A percentile compares a stretch with the other conserved stretches of the same genome.
Evolutionary conservation across 1,139 yeast species (phyloP).

Genomic region (Hemisphaericaspora xylofermentans): DNA sequence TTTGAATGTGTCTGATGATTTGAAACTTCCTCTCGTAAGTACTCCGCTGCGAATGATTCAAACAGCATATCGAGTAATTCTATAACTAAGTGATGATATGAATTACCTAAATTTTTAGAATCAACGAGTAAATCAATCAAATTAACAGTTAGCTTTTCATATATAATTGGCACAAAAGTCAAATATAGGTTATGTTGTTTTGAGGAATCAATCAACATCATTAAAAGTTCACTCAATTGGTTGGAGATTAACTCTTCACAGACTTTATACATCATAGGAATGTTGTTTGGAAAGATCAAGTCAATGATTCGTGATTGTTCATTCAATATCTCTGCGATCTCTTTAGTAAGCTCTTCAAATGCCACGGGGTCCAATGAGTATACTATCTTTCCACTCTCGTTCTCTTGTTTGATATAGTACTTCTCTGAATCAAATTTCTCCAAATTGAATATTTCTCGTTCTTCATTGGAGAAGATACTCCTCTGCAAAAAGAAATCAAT

Average conservation of each 20-base stretch:
- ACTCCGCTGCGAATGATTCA: slow-evolving; percentile 49
- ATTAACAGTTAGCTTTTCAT: slow-evolving; percentile 25
- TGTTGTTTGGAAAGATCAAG: slow-evolving; percentile 36
- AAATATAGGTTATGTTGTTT: slow-evolving; percentile 29
- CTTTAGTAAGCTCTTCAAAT: slow-evolving; percentile 25
- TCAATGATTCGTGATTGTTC: slow-evolving; percentile 38
- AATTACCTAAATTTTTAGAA: slow-evolving; percentile 35
- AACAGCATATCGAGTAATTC: slow-evolving; percentile 50
- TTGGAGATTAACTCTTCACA: slow-evolving; percentile 47
- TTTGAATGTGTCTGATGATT: slow-evolving; percentile 28
- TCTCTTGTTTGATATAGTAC: slow-evolving; percentile 19
- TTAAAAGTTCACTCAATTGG: slow-evolving; percentile 38
- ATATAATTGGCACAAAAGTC: slow-evolving; percentile 32
- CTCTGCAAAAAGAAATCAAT: slow-evolving; percentile 49
- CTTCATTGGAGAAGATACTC: slow-evolving; percentile 41
- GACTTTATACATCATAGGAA: slow-evolving; percentile 51
- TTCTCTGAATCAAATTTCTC: slow-evolving; percentile 22
- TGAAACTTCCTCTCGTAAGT: slow-evolving; percentile 45
- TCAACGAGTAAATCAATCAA: slow-evolving; percentile 28
- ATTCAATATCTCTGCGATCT: slow-evolving; percentile 35
- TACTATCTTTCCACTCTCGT: not conserved
- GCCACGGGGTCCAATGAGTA: slow-evolving; percentile 16
- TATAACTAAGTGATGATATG: slow-evolving; percentile 29
- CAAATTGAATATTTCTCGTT: slow-evolving; percentile 31
- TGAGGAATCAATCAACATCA: slow-evolving; percentile 30